Percentiles rank a stretch among this genome's conserved stretches.
phyloP scores from a whole-genome alignment of 257 asterid genomes.

The Cruciata laevipes region DNA sequence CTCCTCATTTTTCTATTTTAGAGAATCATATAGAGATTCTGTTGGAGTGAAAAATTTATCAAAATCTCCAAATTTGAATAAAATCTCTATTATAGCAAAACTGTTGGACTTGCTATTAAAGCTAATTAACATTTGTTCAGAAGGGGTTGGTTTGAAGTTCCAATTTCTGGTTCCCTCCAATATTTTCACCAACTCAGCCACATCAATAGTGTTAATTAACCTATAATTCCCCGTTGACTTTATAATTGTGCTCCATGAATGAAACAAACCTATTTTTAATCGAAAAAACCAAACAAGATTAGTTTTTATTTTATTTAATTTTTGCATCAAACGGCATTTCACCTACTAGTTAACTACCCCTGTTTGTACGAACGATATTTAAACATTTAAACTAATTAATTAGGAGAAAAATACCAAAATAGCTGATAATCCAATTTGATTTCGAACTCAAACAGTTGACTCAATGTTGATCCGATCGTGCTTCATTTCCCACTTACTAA shows the following conservation, averaged over 20 bases:
- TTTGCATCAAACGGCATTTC: not conserved
- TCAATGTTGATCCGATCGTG: not conserved
- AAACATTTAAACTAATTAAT: not conserved
- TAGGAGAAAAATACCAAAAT: not conserved
- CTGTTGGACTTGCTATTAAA: too few relatives aligned
- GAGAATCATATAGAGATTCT: too few relatives aligned
- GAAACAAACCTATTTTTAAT: too few relatives aligned
- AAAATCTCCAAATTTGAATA: too few relatives aligned
- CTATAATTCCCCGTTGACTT: too few relatives aligned
- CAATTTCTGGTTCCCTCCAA: not conserved
- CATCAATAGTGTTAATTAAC: not conserved
- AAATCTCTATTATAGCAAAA: too few relatives aligned
- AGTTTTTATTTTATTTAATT: not conserved
- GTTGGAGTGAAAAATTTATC: too few relatives aligned
- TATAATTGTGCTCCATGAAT: too few relatives aligned
- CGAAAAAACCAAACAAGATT: not conserved
- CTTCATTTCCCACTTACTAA: not conserved
- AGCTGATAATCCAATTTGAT: not conserved
- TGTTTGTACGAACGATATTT: not conserved
- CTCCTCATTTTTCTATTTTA: too few relatives aligned
- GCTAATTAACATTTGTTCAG: too few relatives aligned
- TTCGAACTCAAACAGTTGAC: not conserved
- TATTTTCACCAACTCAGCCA: not conserved
- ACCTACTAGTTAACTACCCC: not conserved
- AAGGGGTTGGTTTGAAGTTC: not conserved